These are phyloP conservation scores for Alternaria brassicae DNA, from an alignment of 2,329 filamentous ascomycete genomes.

Conservation along the genomic window DNA sequence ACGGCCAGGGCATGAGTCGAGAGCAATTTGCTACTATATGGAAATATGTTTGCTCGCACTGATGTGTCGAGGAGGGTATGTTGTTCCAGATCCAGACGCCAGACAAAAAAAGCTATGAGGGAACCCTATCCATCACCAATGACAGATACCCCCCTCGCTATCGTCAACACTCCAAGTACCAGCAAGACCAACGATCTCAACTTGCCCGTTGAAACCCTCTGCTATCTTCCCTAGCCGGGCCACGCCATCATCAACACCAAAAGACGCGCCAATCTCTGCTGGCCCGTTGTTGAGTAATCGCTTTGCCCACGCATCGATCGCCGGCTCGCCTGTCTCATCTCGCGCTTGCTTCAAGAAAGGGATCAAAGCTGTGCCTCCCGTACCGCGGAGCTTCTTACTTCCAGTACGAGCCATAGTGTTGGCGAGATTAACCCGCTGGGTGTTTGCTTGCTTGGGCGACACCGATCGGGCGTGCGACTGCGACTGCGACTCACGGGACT, in stretches of 20 bases:
- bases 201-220: constrained; percentile 61
- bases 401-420: constrained; percentile 47
- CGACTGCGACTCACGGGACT: constrained; percentile 76
- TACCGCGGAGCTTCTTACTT: constrained; percentile 75
- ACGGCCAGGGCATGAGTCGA: background rate
- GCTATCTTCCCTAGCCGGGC: constrained; percentile 59
- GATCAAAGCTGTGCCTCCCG: constrained; percentile 91
- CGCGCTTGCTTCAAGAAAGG: constrained; percentile 96
- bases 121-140: constrained; percentile 1
- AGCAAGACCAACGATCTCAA: constrained; percentile 73
- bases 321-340: constrained; percentile 93
- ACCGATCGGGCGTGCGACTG: constrained; percentile 68
- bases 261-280: constrained; percentile 31
- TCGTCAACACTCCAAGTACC: constrained; percentile 91
- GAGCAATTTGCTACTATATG: background rate
- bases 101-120: background rate
- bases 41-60: background rate
- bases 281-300: constrained; percentile 64
- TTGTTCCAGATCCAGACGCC: constrained; percentile 6
- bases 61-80: constrained; percentile 3
- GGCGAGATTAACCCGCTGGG: constrained; percentile 66
- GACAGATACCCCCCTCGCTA: constrained; percentile 65
- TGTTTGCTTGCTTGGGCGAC: constrained; percentile 59
- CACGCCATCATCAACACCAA: constrained; percentile 42
- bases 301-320: constrained; percentile 72